These are phyloP conservation scores for Aleurites moluccanus DNA, from an alignment of 441 rosid genomes.

Conservation along the genomic window DNA sequence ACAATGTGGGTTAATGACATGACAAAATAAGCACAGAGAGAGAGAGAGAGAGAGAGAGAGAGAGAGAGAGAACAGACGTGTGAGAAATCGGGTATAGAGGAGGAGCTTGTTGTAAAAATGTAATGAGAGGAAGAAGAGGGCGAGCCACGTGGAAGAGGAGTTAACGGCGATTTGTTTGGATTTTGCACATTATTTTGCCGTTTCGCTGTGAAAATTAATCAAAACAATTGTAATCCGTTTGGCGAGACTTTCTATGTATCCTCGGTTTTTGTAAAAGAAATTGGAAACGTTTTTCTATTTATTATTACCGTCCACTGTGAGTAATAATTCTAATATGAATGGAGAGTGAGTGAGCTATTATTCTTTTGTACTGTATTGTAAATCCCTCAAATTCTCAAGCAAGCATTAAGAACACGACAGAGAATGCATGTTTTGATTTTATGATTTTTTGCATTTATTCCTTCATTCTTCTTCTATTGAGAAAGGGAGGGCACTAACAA, in stretches of 20 bases:
- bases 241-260: conserved; percentile 7
- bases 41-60: background rate
- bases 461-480: background rate
- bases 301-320: background rate
- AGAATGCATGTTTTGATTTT: background rate
- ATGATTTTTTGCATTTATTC: background rate
- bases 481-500: too few relatives aligned
- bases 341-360: conserved; percentile 2
- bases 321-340: background rate
- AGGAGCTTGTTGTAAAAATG: background rate
- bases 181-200: conserved; percentile 1
- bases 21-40: background rate
- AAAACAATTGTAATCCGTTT: background rate
- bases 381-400: too few relatives aligned
- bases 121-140: conserved; percentile 3
- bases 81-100: conserved; percentile 7
- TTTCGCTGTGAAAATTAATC: background rate
- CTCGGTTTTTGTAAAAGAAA: conserved; percentile 10
- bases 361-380: background rate
- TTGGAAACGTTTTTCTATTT: background rate
- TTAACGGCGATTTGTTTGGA: conserved; percentile 14
- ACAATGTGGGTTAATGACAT: conserved; percentile 1
- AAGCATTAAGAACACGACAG: background rate
- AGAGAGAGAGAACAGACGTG: conserved; percentile 24
- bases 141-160: conserved; percentile 27